phyloP scores from a whole-genome alignment of 2,329 filamentous ascomycete genomes.

The Diplodia sapinea region DNA sequence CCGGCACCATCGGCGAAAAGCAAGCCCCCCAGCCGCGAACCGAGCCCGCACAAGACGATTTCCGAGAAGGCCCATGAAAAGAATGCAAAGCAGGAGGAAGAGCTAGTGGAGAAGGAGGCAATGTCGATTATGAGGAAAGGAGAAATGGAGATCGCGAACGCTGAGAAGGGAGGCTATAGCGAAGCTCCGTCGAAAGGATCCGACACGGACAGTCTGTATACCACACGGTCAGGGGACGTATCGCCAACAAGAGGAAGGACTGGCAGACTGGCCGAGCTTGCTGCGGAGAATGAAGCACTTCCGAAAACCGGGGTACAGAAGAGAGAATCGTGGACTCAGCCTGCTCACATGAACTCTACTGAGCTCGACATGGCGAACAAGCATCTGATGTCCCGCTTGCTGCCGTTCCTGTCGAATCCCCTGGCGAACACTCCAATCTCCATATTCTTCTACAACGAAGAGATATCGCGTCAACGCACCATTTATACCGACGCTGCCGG shows the following conservation, averaged over 20 bases:
- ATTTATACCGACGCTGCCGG: slow-evolving; percentile 86
- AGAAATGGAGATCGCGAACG: slow-evolving; percentile 72
- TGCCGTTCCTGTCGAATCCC: slow-evolving; percentile 88
- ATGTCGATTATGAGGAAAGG: slow-evolving; percentile 76
- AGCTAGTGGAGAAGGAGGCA: slow-evolving; percentile 75
- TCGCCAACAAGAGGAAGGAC: slow-evolving; percentile 35
- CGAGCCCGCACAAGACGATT: slow-evolving; percentile 50
- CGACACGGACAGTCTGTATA: slow-evolving; percentile 49
- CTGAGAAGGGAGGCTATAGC: slow-evolving; percentile 74
- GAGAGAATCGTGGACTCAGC: slow-evolving; percentile 57
- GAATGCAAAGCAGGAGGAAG: slow-evolving; percentile 63
- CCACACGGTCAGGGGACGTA: slow-evolving; percentile 43
- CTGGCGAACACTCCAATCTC: slow-evolving; percentile 79
- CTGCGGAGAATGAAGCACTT: slow-evolving; percentile 33
- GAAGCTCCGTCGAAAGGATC: slow-evolving; percentile 62
- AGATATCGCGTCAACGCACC: slow-evolving; percentile 80
- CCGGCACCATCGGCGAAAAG: slow-evolving; percentile 64
- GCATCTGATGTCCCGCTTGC: slow-evolving; percentile 84
- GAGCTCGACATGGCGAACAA: slow-evolving; percentile 82
- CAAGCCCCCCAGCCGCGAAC: slow-evolving; percentile 50
- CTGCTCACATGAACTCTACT: slow-evolving; percentile 71
- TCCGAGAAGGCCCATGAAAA: slow-evolving; percentile 52
- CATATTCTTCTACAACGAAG: slow-evolving; percentile 92
- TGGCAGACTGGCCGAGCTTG: slow-evolving; percentile 29
- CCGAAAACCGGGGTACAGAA: slow-evolving; percentile 51